phyloP scores from a whole-genome alignment of 75 land plant genomes.

The Adiantum capillusveneris region DNA sequence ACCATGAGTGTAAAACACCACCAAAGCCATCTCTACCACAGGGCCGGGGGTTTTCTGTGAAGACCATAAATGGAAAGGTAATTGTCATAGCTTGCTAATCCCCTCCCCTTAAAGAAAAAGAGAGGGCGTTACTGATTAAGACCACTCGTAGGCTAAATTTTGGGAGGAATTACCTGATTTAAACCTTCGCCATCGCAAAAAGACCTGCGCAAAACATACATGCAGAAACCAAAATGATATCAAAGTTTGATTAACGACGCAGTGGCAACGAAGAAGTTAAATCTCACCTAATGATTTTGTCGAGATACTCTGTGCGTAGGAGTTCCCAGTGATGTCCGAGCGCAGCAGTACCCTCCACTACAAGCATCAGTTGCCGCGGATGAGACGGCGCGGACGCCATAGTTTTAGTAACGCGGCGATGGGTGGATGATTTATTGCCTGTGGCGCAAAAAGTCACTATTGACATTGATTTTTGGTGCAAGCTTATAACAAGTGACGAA shows the following conservation, averaged over 20 bases:
- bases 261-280: too few species aligned
- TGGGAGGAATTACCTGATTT: slow-evolving; percentile 35
- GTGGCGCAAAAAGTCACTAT: too few species aligned
- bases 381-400: not conserved
- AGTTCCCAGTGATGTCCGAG: slow-evolving; percentile 64
- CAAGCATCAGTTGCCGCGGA: slow-evolving; percentile 58
- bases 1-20: slow-evolving; percentile 66
- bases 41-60: slow-evolving; percentile 48
- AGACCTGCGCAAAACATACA: slow-evolving; percentile 23
- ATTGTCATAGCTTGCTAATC: too few species aligned
- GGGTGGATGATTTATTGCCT: too few species aligned
- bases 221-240: too few species aligned
- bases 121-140: not conserved
- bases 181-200: slow-evolving; percentile 34
- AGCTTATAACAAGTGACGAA: too few species aligned
- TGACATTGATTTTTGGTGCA: too few species aligned
- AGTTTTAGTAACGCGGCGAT: too few species aligned
- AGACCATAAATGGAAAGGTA: too few species aligned
- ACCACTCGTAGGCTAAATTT: not conserved
- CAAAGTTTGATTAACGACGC: too few species aligned
- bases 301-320: slow-evolving; percentile 64
- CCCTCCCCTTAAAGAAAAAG: too few species aligned
- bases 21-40: slow-evolving; percentile 49
- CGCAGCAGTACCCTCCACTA: slow-evolving; percentile 76
- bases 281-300: slow-evolving; percentile 77